phyloP scores from a whole-genome alignment of 1,284 basidiomycete species.

The Microbotryomycetes sp. region DNA sequence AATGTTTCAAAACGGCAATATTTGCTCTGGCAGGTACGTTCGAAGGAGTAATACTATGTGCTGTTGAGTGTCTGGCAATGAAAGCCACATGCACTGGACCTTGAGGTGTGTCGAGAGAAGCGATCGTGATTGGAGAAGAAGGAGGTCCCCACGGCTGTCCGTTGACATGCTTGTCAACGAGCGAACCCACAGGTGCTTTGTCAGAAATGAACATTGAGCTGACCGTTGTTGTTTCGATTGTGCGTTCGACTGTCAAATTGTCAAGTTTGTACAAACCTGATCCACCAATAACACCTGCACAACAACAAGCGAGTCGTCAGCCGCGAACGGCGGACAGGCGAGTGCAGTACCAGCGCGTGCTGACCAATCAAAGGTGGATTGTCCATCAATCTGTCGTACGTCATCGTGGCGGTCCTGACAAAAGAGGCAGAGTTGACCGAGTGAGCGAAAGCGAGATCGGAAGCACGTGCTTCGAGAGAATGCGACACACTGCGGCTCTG shows the following conservation, averaged over 20 bases:
- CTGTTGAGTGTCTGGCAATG: conserved; percentile 77
- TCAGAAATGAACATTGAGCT: conserved; percentile 15
- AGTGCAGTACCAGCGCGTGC: not conserved
- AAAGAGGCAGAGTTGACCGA: too few species aligned
- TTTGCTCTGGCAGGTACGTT: conserved; percentile 80
- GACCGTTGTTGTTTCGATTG: conserved; percentile 48
- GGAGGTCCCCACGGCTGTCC: conserved; percentile 86
- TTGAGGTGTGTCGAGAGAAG: conserved; percentile 63
- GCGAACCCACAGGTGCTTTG: not conserved
- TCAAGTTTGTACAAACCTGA: conserved; percentile 70
- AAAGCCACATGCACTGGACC: conserved; percentile 65
- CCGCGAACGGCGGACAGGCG: not conserved
- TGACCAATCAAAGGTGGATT: conserved; percentile 25
- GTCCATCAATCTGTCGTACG: conserved; percentile 22
- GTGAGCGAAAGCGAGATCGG: not conserved
- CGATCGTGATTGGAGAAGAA: conserved; percentile 85
- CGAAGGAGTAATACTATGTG: conserved; percentile 67
- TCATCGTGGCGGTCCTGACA: not conserved
- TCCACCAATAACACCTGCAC: conserved; percentile 38
- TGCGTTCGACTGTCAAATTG: conserved; percentile 74
- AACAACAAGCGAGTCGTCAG: not conserved
- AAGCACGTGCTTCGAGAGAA: not conserved
- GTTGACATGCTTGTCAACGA: not conserved
- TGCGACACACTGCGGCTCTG: too few species aligned
- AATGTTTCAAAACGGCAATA: conserved; percentile 86